phyloP scores from a whole-genome alignment of 1,284 basidiomycete genomes.

The Heterobasidion parviporum region DNA sequence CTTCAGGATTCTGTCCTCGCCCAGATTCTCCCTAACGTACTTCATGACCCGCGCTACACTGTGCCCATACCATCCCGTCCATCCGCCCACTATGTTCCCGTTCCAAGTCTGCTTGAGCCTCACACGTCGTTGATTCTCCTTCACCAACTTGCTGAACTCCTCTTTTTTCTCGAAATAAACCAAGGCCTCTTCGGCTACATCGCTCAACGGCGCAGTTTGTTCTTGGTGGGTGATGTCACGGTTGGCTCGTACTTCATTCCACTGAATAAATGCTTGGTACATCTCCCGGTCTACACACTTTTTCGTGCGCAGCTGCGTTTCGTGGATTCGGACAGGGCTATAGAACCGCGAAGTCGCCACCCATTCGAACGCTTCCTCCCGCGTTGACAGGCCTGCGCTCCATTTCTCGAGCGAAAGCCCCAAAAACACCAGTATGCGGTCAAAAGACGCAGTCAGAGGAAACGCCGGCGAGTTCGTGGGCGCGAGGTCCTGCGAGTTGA shows the following conservation, averaged over 20 bases:
- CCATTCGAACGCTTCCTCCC: conserved; percentile 49
- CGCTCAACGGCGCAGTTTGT: conserved; percentile 10
- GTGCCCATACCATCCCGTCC: conserved; percentile 43
- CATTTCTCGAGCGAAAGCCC: conserved; percentile 45
- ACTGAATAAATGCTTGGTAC: conserved; percentile 50
- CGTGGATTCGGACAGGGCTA: conserved; percentile 22
- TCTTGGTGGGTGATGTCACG: conserved; percentile 8
- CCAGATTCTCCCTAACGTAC: conserved; percentile 26
- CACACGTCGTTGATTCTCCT: conserved; percentile 22
- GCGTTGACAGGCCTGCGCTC: conserved; percentile 43
- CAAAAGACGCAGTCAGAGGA: conserved; percentile 28
- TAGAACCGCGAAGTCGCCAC: conserved; percentile 44
- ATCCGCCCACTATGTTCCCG: conserved; percentile 42
- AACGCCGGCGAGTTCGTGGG: conserved; percentile 30
- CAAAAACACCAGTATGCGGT: conserved; percentile 44
- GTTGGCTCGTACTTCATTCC: conserved; percentile 23
- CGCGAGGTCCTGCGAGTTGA: conserved; percentile 24
- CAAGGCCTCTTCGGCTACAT: conserved; percentile 37
- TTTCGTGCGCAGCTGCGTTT: conserved; percentile 30
- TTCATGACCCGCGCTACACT: conserved; percentile 44
- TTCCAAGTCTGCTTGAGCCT: conserved; percentile 39
- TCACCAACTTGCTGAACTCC: conserved; percentile 33
- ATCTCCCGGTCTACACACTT: conserved; percentile 42
- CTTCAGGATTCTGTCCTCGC: conserved; percentile 16
- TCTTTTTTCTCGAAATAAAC: conserved; percentile 43